Evolutionary conservation across 768 basidiomycete genomes (phyloP), one percentile per base, ranked within the genome.

Genomic region (Lepiota brunneoincarnata): DNA sequence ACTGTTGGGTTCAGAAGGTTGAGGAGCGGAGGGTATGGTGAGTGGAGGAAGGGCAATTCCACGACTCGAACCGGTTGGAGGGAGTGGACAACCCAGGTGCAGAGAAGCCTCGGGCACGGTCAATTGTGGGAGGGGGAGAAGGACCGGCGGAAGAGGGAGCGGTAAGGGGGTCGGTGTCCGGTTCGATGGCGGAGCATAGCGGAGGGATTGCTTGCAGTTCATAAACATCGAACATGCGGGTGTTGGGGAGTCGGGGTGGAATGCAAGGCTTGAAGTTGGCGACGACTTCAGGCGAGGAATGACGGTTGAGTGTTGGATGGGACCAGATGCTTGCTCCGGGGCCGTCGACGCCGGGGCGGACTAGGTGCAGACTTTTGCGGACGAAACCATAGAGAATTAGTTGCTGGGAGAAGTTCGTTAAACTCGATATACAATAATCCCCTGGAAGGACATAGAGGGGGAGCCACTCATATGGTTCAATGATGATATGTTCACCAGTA

Each of bases 281-380:
- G 49, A 96, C 90, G 49, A 94, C 88, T 58, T 92, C 93, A 51
- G 90, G 82, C 2, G 91, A 85, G 1, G 93, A 96, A 67, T 91
- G 87, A 52, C 93, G 86, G 70, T 91, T 92, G 64, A 96, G 83
- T 35, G 90, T 93, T 6, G 91, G 91, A 61, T 96, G 93, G 4
- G 93, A 94, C 93, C 93, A 96, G 58, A 93, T 94, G 70, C 91
- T 93, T 12, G 93, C 93, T 74, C 96, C 93, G 58, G 93, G 93
- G 73, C 95, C 93, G 73, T 91, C 89, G 61, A 94, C 94, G 58
- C 90, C 91, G 58, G 91, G 90, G 76, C 95, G 92, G 69, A 94
- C 89, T 74, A 95, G 93, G 68, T 91, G 88, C 62, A 95, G 79
- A 76, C 94, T 94, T 72, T 96, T 95, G 73, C 93, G 92, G 91